These are phyloP conservation scores for Penicillium sp. DNA, from an alignment of 2,329 filamentous ascomycete species.

Conservation along the genomic window DNA sequence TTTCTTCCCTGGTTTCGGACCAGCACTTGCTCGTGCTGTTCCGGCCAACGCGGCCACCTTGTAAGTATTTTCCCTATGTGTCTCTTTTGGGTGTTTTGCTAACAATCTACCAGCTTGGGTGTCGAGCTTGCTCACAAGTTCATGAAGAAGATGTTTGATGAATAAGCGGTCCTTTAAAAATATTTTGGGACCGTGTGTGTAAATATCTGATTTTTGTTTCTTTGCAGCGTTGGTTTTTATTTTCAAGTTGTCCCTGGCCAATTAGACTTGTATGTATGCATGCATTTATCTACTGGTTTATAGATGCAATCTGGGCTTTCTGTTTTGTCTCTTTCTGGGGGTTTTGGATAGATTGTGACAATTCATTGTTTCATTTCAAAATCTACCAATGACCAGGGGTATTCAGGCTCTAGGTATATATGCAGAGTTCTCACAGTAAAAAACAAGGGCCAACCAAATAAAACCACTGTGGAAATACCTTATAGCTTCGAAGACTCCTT, in stretches of 20 bases:
- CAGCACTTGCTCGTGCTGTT: constrained; percentile 87
- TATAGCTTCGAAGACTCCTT: constrained; percentile 12
- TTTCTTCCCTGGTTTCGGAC: constrained; percentile 96
- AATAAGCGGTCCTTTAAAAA: constrained; percentile 1
- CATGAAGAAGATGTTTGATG: constrained; percentile 49
- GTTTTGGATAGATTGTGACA: neutral
- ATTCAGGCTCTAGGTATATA: neutral
- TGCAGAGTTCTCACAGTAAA: too few relatives aligned
- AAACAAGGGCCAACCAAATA: too few relatives aligned
- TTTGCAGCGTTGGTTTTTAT: neutral
- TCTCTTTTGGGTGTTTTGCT: neutral
- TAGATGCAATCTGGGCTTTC: neutral
- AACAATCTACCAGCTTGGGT: constrained; percentile 38
- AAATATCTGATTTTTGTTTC: neutral
- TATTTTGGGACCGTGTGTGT: neutral
- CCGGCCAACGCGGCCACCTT: constrained; percentile 97
- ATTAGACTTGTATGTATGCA: neutral
- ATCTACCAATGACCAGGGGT: neutral
- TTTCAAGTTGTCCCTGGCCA: neutral
- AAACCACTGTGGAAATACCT: neutral
- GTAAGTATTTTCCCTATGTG: constrained; percentile 29
- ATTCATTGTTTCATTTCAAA: neutral
- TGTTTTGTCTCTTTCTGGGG: neutral
- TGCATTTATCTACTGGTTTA: neutral
- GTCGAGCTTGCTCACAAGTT: constrained; percentile 54